These are phyloP conservation scores for Xylaria sp. DNA, from an alignment of 2,329 filamentous ascomycete species.

Conservation along the genomic window DNA sequence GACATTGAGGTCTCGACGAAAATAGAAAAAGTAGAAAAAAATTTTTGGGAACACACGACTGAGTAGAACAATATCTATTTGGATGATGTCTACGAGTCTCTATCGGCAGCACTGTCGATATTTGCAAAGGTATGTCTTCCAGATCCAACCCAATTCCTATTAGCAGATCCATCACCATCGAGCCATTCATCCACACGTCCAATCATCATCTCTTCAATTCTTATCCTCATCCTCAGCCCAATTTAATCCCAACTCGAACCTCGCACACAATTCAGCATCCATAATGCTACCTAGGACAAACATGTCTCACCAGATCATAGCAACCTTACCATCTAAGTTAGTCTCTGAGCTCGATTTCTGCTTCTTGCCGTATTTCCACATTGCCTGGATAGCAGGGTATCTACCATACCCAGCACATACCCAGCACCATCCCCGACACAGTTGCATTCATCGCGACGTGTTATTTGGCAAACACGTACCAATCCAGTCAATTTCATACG, in stretches of 20 bases:
- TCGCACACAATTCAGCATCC: not conserved
- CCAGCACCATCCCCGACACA: too few species aligned
- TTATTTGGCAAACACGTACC: not conserved
- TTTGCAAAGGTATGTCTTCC: constrained; percentile 1
- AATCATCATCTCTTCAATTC: not conserved
- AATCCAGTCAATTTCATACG: too few species aligned
- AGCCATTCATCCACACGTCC: not conserved
- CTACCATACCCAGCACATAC: too few species aligned
- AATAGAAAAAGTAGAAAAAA: not conserved
- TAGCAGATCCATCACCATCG: not conserved
- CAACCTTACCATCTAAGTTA: not conserved
- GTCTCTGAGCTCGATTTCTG: not conserved
- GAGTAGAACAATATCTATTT: not conserved
- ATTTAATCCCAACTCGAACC: not conserved
- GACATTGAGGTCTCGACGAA: not conserved
- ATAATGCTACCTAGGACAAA: not conserved
- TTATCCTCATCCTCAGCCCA: not conserved
- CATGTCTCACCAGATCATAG: not conserved
- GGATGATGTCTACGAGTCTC: not conserved
- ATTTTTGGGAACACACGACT: not conserved
- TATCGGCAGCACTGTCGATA: constrained; percentile 2
- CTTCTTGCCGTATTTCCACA: not conserved
- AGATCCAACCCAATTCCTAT: not conserved
- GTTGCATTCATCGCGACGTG: not conserved
- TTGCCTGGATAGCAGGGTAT: too few species aligned